Evolutionary conservation across 2,329 filamentous ascomycete genomes (phyloP), one percentile per base, ranked within the genome.

Genomic region (Ophiognomonia clavigignenti-juglandacearum): DNA sequence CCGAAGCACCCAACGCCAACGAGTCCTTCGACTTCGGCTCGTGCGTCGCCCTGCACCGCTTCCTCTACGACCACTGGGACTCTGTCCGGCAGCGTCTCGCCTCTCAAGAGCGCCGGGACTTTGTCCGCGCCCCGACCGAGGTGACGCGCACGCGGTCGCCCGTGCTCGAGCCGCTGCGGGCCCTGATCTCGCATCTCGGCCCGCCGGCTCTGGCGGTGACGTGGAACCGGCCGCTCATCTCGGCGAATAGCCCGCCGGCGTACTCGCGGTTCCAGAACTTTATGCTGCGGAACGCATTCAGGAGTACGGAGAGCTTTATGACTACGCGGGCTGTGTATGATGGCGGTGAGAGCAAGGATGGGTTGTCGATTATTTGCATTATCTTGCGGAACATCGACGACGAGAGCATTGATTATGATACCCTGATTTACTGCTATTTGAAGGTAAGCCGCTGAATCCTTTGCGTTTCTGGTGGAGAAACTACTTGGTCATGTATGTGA

Each of bases 221-320:
- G 1, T 85, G 83, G 80, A 86, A 85, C 53, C 70, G 82, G 41
- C 83, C 83, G 9, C 74, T 78, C 41, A 78, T 86, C n/a, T 78
- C 79, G 1, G 62, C 73, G 22, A 86, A 85, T 53, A 77, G 66
- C 16, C 82, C 82, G 4, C 77, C 80, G 1, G 68, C 77, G 6
- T 86, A 86, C 59, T 85, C 82, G 2, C 71, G 81, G 20, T 86
- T 86, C 54, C 83, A 86, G 54, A 80, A 85, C 54, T 86, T 86
- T 57, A 86, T 86, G 83, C 71, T 86, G 38, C 76, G 78, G 16
- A 85, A 86, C 59, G 82, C 82, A 2, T 82, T 83, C 53, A 74
- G 78, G 31, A 80, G 78, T 54, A 79, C 77, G 0, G 83, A 85
- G 54, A 83, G 80, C 3, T 79, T 83, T 49, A 63, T 83, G 19